These are phyloP conservation scores for Rhodotorula glutinis DNA, from an alignment of 1,284 basidiomycete species.

Conservation along the genomic window DNA sequence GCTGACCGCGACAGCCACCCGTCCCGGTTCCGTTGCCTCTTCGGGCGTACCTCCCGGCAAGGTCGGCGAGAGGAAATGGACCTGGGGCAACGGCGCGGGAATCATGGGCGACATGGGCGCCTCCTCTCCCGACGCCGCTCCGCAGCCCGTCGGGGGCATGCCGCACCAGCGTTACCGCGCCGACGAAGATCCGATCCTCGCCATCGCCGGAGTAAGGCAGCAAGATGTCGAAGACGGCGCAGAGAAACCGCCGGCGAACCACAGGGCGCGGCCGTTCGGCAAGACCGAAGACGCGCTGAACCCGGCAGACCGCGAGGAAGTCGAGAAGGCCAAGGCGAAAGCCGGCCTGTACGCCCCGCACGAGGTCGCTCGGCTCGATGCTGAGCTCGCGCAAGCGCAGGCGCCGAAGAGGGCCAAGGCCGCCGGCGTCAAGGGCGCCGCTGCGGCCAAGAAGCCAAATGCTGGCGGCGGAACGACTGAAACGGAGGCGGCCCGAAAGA, in stretches of 20 bases:
- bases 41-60: neutral
- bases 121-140: neutral
- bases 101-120: neutral
- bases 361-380: neutral
- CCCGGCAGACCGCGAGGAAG: neutral
- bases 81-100: neutral
- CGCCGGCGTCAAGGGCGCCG: neutral
- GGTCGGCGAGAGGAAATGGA: neutral
- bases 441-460: neutral
- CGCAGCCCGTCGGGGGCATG: neutral
- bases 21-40: conserved; percentile 1
- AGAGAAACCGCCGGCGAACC: neutral
- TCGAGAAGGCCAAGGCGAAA: conserved; percentile 2
- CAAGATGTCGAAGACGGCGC: neutral
- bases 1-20: neutral
- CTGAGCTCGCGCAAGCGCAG: neutral
- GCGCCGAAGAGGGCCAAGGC: neutral
- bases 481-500: neutral
- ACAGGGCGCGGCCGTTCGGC: neutral
- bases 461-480: too few relatives aligned
- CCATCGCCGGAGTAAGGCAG: neutral
- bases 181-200: conserved; percentile 4
- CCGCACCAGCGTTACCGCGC: neutral
- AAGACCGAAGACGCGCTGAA: conserved; percentile 1
- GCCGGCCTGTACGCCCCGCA: neutral